Evolutionary conservation across 768 basidiomycete genomes (phyloP), one percentile per base, ranked within the genome.

Genomic region (Trametes punicea): DNA sequence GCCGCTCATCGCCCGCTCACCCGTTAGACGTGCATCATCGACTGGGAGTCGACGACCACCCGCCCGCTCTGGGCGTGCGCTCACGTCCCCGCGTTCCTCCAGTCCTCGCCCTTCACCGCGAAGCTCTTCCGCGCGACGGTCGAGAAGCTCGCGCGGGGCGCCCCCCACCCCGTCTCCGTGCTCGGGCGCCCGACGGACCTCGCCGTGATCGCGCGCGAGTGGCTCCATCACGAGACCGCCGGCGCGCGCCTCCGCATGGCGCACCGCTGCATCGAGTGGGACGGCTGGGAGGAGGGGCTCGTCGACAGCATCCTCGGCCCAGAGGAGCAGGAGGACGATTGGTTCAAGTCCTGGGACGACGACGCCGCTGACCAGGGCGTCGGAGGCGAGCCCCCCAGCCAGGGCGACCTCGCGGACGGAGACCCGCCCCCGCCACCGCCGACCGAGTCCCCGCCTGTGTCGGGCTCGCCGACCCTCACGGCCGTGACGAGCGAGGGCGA

Each of bases 31-130:
- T 89, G 88, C 64, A 81, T 93, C 55, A 93, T 93, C 38, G 91
- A 93, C 63, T 92, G 89, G 90, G 90, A 93, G 67, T 89, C 90
- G 15, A 92, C 90, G n/a, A 90, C 88, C 10, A 90, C 85, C 8
- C 79, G 91, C 13, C 91, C 90, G 4, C 77, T 93, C 18, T 93
- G 90, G 90, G 85, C 87, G 18, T 85, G 83, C 56, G 88, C 91
- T 0, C 90, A 93, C 65, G 76, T 91, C 2, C 90, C 90, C 0
- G 80, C 87, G 0, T 90, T 90, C 68, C 78, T 90, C 20, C 87
- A 88, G 62, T 81, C 82, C n/a, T 87, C 84, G 56, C 82, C 85
- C 0, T 90, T 90, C 74, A 82, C 85, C 2, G 78, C 81, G 1
- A 81, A 80, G 64, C 74, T 90, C 31, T 91, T 89, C 75, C 84